Evolutionary conservation across 306 rosid genomes (phyloP), one percentile per base, ranked within the genome.

Genomic region (Gastrolobium villosum): DNA sequence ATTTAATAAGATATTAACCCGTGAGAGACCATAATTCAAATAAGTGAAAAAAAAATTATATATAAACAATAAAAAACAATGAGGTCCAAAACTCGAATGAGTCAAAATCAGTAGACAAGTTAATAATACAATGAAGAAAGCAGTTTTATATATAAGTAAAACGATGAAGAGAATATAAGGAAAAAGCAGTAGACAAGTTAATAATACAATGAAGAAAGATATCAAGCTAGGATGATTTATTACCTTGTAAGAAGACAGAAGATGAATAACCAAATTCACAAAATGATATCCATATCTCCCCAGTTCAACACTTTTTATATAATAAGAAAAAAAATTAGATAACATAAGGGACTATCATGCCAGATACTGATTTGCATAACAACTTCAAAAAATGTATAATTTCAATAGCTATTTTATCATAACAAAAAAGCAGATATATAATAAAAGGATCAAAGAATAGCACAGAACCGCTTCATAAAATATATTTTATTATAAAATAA

Each of bases 211-310:
- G 50, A 54, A 52, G 46, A 70, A 30, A 41, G 61, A 43, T 63
- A 34, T 66, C 46, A 48, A 79, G 53, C 35, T 40, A 60, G 65
- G 77, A 65, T 46, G 52, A 53, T 55, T 28, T 76, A 35, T 46
- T 89, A 92, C 98, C 98, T 90, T 88, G 84, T 86, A 92, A 10
- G 89, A 87, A 81, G 87, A 80, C 83, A 94, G 85, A 86, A 92
- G 92, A 66, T 72, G 75, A 65, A 89, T 74, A 63, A 78, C 93
- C 91, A 94, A 86, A 86, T 88, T 77, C 88, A 83, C 91, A 90
- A 92, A 94, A 87, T 87, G 74, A 50, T 83, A 81, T 83, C 97
- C 94, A 75, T 72, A 83, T 89, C 80, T 90, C 88, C 88, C 88
- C 72, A 92, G 81, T 49, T 94, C 96, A 67, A 55, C 90, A 73